Percentiles rank a stretch among this genome's conserved stretches.
phyloP scores from a whole-genome alignment of 768 basidiomycete genomes.

The Suillus luteus region DNA sequence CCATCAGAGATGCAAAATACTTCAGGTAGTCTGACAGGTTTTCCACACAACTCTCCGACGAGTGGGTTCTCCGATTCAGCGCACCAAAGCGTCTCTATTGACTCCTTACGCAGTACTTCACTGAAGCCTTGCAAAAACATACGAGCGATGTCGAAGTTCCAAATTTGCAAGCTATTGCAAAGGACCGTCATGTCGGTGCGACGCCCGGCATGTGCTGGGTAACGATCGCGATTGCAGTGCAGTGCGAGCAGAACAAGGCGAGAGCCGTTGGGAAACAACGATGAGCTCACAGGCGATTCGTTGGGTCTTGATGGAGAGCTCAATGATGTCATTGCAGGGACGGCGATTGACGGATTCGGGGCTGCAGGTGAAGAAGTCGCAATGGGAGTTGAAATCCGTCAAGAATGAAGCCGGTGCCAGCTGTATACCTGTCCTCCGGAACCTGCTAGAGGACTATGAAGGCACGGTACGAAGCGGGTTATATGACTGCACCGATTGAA shows the following conservation, averaged over 20 bases:
- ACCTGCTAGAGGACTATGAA: constrained; percentile 90
- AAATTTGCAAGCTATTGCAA: constrained; percentile 83
- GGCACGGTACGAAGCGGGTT: constrained; percentile 84
- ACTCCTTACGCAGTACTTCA: constrained; percentile 86
- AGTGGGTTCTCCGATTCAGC: constrained; percentile 88
- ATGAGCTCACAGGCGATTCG: constrained; percentile 44
- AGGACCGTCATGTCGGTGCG: constrained; percentile 65
- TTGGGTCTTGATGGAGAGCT: constrained; percentile 82
- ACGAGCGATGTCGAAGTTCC: constrained; percentile 81
- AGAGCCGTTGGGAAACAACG: constrained; percentile 32
- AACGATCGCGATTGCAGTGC: constrained; percentile 83
- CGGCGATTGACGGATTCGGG: constrained; percentile 90
- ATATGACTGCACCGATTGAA: constrained; percentile 60
- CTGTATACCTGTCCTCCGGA: constrained; percentile 82
- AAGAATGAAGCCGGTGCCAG: constrained; percentile 78
- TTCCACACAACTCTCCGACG: constrained; percentile 68
- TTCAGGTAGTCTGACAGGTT: constrained; percentile 66
- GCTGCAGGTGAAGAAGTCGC: constrained; percentile 77
- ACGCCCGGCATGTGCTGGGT: constrained; percentile 77
- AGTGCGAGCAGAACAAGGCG: constrained; percentile 85
- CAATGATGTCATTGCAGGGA: constrained; percentile 81
- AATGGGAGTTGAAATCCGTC: constrained; percentile 77
- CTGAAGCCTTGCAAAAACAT: constrained; percentile 80
- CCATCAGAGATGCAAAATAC: constrained; percentile 71
- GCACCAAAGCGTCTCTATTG: constrained; percentile 83